Percentiles rank a stretch among this genome's conserved stretches.
Evolutionary conservation across 805 yeast genomes (phyloP).

Genomic region (Brettanomyces bruxellensis): DNA sequence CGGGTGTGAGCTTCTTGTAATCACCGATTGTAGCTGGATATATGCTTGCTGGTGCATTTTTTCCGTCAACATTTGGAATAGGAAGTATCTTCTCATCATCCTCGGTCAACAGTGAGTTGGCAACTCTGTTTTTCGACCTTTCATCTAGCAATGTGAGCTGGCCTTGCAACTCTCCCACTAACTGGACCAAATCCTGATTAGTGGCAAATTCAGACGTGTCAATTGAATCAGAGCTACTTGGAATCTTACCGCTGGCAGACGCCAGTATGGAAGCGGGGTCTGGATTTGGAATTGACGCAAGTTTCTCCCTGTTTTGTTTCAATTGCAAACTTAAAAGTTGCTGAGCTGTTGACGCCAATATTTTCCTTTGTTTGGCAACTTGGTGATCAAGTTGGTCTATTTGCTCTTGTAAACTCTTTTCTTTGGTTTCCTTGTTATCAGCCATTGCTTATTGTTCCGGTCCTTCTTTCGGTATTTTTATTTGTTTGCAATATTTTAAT

Average conservation of each 20-base stretch:
- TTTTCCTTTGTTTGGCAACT: slow-evolving; percentile 55
- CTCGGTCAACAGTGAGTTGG: slow-evolving; percentile 44
- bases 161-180: slow-evolving; percentile 84
- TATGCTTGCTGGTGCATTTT: slow-evolving; percentile 38
- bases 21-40: slow-evolving; percentile 56
- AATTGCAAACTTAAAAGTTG: slow-evolving; percentile 67
- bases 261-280: slow-evolving; percentile 1
- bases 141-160: slow-evolving; percentile 77
- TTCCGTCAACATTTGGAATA: slow-evolving; percentile 73
- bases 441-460: neutral
- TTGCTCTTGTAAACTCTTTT: slow-evolving; percentile 30
- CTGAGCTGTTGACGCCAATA: slow-evolving; percentile 72
- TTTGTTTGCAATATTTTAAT: neutral
- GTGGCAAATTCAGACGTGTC: slow-evolving; percentile 58
- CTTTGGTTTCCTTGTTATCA: slow-evolving; percentile 3
- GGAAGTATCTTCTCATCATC: slow-evolving; percentile 49
- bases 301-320: slow-evolving; percentile 30
- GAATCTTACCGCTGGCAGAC: neutral
- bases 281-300: slow-evolving; percentile 15
- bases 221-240: slow-evolving; percentile 2
- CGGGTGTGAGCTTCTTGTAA: slow-evolving; percentile 38
- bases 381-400: slow-evolving; percentile 38
- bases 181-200: slow-evolving; percentile 75
- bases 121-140: slow-evolving; percentile 60
- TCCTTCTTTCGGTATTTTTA: neutral